These are phyloP conservation scores for Vitis hybrid DNA, from an alignment of 177 flowering plant genomes.

Conservation along the genomic window DNA sequence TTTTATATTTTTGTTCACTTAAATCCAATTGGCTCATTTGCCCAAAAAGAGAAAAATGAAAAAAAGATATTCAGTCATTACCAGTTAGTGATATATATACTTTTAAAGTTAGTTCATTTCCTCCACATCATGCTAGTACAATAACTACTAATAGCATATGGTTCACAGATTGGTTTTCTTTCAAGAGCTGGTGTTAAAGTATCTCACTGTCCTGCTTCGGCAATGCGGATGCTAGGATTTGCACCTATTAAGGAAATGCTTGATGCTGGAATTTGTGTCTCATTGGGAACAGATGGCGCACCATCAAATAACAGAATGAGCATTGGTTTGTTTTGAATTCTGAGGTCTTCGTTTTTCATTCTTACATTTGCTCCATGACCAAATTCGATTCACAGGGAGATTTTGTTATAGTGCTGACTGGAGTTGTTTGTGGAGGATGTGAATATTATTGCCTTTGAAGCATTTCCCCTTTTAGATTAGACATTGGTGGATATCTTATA, in stretches of 20 bases:
- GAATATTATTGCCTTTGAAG: too few relatives aligned
- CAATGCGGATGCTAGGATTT: constrained; percentile 95
- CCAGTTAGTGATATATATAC: not conserved
- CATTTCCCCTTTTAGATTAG: too few relatives aligned
- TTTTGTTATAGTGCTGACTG: too few relatives aligned
- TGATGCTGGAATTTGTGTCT: constrained; percentile 76
- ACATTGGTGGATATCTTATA: too few relatives aligned
- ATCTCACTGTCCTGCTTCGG: constrained; percentile 94
- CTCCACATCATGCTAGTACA: constrained; percentile 1
- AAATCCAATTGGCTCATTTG: too few relatives aligned
- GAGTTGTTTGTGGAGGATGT: too few relatives aligned
- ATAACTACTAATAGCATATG: too few relatives aligned
- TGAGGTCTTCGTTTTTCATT: not conserved
- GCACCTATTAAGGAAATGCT: constrained; percentile 88
- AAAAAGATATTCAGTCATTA: not conserved
- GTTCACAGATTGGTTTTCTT: constrained; percentile 57
- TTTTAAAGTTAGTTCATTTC: not conserved
- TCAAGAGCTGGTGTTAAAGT: constrained; percentile 74
- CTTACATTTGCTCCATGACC: not conserved
- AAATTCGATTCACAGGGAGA: too few relatives aligned
- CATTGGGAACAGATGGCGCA: constrained; percentile 94
- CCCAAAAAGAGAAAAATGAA: too few relatives aligned
- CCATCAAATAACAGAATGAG: constrained; percentile 97
- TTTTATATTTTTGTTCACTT: too few relatives aligned
- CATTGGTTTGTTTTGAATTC: constrained; percentile 56